Evolutionary conservation across 441 rosid genomes (phyloP).

Genomic region (Populus hybrid): DNA sequence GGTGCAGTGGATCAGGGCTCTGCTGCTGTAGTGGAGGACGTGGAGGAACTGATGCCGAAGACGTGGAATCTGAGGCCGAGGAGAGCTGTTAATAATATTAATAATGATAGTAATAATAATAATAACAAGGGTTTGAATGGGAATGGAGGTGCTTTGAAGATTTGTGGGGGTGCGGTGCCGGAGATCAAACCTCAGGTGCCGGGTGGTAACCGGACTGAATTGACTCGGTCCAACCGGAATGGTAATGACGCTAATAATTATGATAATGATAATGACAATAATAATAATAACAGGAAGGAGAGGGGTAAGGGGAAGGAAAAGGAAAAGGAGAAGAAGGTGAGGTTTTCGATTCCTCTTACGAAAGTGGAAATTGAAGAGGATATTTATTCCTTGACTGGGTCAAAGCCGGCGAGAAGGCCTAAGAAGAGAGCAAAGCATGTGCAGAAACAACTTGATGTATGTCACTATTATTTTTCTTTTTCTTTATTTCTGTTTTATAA

Average conservation of each 20-base stretch:
- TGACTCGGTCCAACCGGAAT: slow-evolving; percentile 30
- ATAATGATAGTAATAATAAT: not conserved
- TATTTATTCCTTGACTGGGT: slow-evolving; percentile 29
- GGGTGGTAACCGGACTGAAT: slow-evolving; percentile 6
- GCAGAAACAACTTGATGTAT: slow-evolving; percentile 46
- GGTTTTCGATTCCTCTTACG: slow-evolving; percentile 32
- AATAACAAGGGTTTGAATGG: not conserved
- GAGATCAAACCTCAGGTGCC: slow-evolving; percentile 35
- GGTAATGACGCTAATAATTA: slow-evolving; percentile 18
- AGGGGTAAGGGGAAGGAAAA: slow-evolving; percentile 15
- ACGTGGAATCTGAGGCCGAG: slow-evolving; percentile 68
- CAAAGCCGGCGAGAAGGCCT: slow-evolving; percentile 34
- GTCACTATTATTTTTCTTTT: slow-evolving; percentile 6
- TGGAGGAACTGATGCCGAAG: slow-evolving; percentile 45
- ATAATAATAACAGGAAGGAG: slow-evolving; percentile 22
- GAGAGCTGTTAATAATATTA: slow-evolving; percentile 11
- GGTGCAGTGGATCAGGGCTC: slow-evolving; percentile 39
- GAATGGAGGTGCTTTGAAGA: slow-evolving; percentile 27
- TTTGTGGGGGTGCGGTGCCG: slow-evolving; percentile 24
- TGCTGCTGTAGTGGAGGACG: slow-evolving; percentile 23
- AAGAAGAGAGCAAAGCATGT: slow-evolving; percentile 33
- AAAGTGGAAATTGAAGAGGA: slow-evolving; percentile 41
- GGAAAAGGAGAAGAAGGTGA: slow-evolving; percentile 32
- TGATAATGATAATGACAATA: not conserved
- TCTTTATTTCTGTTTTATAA: not conserved